Evolutionary conservation across 2,329 filamentous ascomycete species (phyloP).

Genomic region (Cordyceps cateniannulata): DNA sequence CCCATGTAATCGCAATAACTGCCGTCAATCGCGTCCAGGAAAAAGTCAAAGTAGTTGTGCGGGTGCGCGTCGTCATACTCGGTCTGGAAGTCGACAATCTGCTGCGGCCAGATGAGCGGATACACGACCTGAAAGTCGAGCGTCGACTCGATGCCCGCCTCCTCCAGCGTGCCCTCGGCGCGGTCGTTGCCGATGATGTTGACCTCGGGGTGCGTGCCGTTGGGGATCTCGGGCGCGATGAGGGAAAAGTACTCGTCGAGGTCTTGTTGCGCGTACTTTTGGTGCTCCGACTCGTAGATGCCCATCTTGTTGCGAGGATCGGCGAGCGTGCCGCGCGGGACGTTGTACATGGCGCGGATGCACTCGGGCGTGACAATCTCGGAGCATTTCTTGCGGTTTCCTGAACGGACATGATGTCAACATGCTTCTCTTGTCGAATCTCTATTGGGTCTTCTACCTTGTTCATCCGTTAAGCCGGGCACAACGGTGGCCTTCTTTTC

Average conservation of each 20-base stretch:
- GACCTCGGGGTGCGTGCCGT: conserved; percentile 31
- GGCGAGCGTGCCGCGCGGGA: conserved; percentile 26
- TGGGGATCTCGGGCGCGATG: conserved; percentile 28
- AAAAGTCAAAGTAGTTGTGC: conserved; percentile 15
- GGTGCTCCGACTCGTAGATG: conserved; percentile 34
- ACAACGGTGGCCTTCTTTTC: no score
- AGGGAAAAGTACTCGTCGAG: conserved; percentile 30
- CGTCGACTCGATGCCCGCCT: conserved; percentile 33
- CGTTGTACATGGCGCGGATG: conserved; percentile 38
- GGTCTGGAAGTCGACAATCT: conserved; percentile 32
- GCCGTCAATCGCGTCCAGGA: conserved; percentile 46
- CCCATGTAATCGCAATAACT: conserved; percentile 42
- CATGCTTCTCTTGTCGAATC: no score
- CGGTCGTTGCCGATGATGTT: conserved; percentile 23
- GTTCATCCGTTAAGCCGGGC: background rate
- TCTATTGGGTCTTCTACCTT: background rate
- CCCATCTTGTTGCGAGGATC: conserved; percentile 32
- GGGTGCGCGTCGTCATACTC: conserved; percentile 14
- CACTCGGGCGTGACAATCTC: conserved; percentile 25
- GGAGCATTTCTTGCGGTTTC: background rate
- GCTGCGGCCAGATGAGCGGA: conserved; percentile 45
- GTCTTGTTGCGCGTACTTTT: conserved; percentile 34
- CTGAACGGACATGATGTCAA: no score
- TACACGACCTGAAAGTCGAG: conserved; percentile 43
- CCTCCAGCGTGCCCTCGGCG: conserved; percentile 12